Conservation (phyloP, 1,284 basidiomycete species). For the Vanrija pseudolonga region DNA sequence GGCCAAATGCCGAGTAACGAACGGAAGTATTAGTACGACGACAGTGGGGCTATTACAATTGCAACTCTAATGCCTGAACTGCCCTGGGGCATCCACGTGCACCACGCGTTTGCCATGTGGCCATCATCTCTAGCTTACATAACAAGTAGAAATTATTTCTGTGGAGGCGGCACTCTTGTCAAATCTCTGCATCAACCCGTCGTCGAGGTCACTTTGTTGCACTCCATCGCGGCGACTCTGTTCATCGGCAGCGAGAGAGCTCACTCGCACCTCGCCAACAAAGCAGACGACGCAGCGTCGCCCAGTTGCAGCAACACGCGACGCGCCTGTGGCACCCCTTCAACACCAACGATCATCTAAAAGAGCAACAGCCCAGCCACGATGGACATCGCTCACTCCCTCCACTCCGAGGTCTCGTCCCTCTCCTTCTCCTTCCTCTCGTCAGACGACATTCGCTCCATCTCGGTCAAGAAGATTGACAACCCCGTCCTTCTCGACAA, state of each 20-base stretch:
- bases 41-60: too few relatives aligned
- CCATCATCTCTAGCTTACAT: background rate
- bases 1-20: too few relatives aligned
- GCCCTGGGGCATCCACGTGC: background rate
- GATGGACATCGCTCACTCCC: conserved; percentile 91
- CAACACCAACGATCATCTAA: background rate
- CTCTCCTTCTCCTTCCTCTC: conserved; percentile 94
- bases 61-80: too few relatives aligned
- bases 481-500: conserved; percentile 94
- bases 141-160: background rate
- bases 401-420: conserved; percentile 77
- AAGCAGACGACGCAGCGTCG: conserved; percentile 4
- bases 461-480: conserved; percentile 94
- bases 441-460: conserved; percentile 81
- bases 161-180: too few relatives aligned
- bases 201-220: too few relatives aligned
- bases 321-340: conserved; percentile 8
- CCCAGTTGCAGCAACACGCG: conserved; percentile 8
- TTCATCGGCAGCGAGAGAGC: too few relatives aligned
- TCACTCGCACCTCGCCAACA: background rate
- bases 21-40: too few relatives aligned
- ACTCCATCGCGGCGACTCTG: too few relatives aligned
- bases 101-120: background rate
- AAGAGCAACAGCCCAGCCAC: conserved; percentile 6
- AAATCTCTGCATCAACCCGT: too few relatives aligned